phyloP scores from a whole-genome alignment of 306 rosid genomes.

The Acacia acuminata region DNA sequence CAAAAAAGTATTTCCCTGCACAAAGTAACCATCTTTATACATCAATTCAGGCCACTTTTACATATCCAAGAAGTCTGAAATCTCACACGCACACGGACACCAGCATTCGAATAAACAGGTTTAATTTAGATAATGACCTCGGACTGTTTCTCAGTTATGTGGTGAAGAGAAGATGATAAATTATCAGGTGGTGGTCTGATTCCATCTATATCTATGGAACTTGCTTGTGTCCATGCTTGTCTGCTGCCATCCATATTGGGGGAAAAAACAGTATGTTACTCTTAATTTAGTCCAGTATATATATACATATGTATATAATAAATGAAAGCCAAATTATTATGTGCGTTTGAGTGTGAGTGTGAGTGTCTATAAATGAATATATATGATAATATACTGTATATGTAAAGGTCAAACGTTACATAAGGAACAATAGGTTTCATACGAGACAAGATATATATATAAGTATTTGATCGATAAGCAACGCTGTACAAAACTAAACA shows the following conservation, averaged over 20 bases:
- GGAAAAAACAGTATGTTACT: not conserved
- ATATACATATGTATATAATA: not conserved
- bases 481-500: not conserved
- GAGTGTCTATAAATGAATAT: not conserved
- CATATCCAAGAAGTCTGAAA: not conserved
- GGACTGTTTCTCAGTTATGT: constrained; percentile 30
- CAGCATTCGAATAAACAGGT: not conserved
- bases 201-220: constrained; percentile 41
- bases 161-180: constrained; percentile 50
- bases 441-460: not conserved
- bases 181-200: constrained; percentile 36
- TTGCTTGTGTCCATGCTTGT: constrained; percentile 47
- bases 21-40: constrained; percentile 29
- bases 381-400: not conserved
- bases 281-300: not conserved
- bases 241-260: constrained; percentile 41
- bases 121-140: constrained; percentile 43
- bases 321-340: not conserved
- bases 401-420: not conserved
- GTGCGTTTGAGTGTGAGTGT: not conserved
- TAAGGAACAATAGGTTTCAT: no score
- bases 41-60: not conserved
- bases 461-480: not conserved
- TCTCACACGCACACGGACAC: not conserved
- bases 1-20: constrained; percentile 55